Evolutionary conservation across 2,329 filamentous ascomycete genomes (phyloP).

Genomic region (Thermothelomyces thermophilus): DNA sequence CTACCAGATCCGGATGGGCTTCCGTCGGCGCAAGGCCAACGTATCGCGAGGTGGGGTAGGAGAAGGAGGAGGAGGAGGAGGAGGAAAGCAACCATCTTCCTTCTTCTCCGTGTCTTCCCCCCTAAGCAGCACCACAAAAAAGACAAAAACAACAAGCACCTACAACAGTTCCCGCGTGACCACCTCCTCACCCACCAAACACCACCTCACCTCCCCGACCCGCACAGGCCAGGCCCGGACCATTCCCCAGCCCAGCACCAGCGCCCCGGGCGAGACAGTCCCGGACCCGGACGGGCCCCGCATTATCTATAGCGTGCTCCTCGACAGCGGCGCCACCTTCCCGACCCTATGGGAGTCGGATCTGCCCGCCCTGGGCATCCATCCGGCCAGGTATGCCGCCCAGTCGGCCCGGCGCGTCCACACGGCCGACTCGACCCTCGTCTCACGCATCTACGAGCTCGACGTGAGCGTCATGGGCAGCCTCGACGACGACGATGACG

Average conservation of each 20-base stretch:
- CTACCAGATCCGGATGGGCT: constrained; percentile 28
- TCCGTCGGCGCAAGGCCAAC: constrained; percentile 22
- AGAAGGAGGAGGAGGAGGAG: not conserved
- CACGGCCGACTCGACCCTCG: constrained; percentile 20
- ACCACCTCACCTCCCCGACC: not conserved
- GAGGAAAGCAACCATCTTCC: too few relatives aligned
- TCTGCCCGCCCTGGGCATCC: constrained; percentile 31
- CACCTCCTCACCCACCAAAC: not conserved
- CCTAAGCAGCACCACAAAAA: not conserved
- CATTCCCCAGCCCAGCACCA: constrained; percentile 1
- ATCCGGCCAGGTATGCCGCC: constrained; percentile 31
- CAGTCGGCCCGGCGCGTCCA: constrained; percentile 26
- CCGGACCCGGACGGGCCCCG: constrained; percentile 23
- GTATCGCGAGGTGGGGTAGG: constrained; percentile 3
- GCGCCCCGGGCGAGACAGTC: not conserved
- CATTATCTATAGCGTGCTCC: constrained; percentile 31
- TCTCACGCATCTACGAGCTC: constrained; percentile 21
- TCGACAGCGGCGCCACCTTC: constrained; percentile 40
- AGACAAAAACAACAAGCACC: not conserved
- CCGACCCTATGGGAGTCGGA: constrained; percentile 34
- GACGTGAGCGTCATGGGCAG: constrained; percentile 7
- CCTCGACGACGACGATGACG: not conserved
- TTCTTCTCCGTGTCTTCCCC: not conserved
- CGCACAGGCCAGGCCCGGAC: not conserved
- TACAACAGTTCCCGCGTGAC: not conserved